These are phyloP conservation scores for Aspergillus sp. DNA, from an alignment of 2,329 filamentous ascomycete genomes.

Conservation along the genomic window DNA sequence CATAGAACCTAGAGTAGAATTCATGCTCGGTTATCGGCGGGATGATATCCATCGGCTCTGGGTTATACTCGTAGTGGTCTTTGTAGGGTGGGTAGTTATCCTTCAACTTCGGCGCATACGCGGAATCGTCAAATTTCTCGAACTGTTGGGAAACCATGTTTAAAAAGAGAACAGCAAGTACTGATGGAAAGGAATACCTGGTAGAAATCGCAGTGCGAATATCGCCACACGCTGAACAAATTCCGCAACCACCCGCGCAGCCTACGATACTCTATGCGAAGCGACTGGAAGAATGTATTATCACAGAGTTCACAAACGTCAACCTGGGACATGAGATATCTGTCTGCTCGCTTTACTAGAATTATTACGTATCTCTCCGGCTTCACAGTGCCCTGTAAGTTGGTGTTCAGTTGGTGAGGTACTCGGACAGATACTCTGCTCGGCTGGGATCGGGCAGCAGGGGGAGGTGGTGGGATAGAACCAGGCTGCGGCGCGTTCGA, in stretches of 20 bases:
- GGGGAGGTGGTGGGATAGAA: too few species aligned
- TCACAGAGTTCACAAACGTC: neutral
- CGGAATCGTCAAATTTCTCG: neutral
- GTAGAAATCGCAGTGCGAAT: constrained; percentile 1
- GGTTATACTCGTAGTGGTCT: neutral
- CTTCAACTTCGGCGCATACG: neutral
- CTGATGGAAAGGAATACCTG: neutral
- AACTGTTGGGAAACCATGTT: neutral
- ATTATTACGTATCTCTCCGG: neutral
- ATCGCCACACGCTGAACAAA: neutral
- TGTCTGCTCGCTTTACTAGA: neutral
- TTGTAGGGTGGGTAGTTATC: neutral
- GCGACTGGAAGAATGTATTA: neutral
- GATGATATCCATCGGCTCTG: neutral
- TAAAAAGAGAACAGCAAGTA: fast-evolving
- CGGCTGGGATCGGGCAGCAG: too few species aligned
- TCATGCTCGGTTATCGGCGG: neutral
- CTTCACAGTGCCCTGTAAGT: too few species aligned
- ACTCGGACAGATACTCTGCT: too few species aligned
- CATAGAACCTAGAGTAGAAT: neutral
- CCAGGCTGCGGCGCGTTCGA: too few species aligned
- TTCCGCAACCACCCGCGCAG: neutral
- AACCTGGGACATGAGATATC: neutral
- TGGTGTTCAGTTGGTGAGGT: too few species aligned
- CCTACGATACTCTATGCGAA: neutral